phyloP scores from a whole-genome alignment of 768 basidiomycete species.

The Inosperma sp. region DNA sequence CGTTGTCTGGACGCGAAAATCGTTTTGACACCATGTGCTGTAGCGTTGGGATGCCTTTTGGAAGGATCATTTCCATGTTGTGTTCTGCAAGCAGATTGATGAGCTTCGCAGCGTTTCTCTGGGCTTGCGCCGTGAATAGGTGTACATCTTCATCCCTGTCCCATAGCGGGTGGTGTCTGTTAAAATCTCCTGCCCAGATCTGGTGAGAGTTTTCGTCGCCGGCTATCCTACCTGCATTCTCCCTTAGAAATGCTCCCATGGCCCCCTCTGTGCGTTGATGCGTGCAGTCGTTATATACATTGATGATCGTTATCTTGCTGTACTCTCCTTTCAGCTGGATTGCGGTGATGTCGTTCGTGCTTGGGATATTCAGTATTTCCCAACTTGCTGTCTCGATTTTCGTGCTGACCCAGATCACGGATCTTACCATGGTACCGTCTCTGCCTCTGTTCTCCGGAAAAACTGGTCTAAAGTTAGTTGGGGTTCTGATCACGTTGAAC shows the following conservation, averaged over 20 bases:
- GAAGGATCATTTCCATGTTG: slow-evolving; percentile 34
- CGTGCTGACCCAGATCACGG: slow-evolving; percentile 17
- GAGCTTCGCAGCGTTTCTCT: slow-evolving; percentile 21
- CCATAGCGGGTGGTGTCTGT: slow-evolving; percentile 40
- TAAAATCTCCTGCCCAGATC: slow-evolving; percentile 38
- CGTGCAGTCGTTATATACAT: slow-evolving; percentile 21
- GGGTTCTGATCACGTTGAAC: slow-evolving; percentile 13
- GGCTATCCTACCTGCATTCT: neutral
- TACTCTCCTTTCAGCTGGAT: slow-evolving; percentile 14
- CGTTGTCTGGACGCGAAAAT: slow-evolving; percentile 40
- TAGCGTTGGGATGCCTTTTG: slow-evolving; percentile 31
- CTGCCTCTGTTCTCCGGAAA: slow-evolving; percentile 11
- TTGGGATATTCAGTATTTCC: slow-evolving; percentile 17
- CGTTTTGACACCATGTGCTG: slow-evolving; percentile 25
- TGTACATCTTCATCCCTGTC: slow-evolving; percentile 27
- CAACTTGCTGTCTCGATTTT: slow-evolving; percentile 16
- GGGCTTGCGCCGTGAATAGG: slow-evolving; percentile 30
- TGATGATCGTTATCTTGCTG: slow-evolving; percentile 19
- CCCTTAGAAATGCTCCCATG: neutral
- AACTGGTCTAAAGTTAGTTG: slow-evolving; percentile 15
- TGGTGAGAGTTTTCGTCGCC: slow-evolving; percentile 12
- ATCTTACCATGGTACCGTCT: neutral
- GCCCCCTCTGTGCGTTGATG: slow-evolving; percentile 5
- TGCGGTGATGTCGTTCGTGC: slow-evolving; percentile 19
- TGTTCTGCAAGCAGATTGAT: slow-evolving; percentile 24